A percentile compares a stretch with the other conserved stretches of the same genome.
Evolutionary conservation across 73 alveolate species (phyloP).

Genomic region (Paramecium pentaurelia): DNA sequence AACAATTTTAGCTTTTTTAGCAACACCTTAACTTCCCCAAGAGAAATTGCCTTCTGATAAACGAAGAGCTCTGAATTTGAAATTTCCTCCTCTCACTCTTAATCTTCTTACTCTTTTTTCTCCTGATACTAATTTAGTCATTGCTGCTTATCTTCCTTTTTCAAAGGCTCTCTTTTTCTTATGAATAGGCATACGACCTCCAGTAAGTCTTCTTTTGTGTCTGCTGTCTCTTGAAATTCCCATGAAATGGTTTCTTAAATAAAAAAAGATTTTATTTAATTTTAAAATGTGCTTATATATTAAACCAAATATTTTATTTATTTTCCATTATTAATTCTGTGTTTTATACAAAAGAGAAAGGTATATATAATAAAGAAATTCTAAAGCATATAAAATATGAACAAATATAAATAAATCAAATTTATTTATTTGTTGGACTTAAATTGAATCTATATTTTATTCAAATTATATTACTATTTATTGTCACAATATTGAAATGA

Average conservation of each 20-base stretch:
- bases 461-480: neutral
- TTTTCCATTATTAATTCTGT: neutral
- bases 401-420: neutral
- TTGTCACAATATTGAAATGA: neutral
- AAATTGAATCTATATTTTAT: neutral
- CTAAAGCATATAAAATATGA: neutral
- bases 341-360: neutral
- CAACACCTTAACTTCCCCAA: conserved; percentile 86
- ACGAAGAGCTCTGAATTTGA: conserved; percentile 93
- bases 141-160: conserved; percentile 93
- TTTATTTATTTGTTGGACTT: neutral
- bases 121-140: conserved; percentile 77
- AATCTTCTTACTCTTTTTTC: conserved; percentile 65
- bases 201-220: conserved; percentile 96
- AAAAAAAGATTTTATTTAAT: conserved; percentile 10
- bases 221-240: conserved; percentile 97
- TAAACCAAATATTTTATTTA: neutral
- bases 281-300: neutral
- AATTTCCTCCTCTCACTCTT: conserved; percentile 91
- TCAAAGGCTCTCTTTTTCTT: conserved; percentile 97
- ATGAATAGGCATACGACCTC: conserved; percentile 98
- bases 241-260: conserved; percentile 60
- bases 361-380: neutral
- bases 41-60: conserved; percentile 92
- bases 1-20: conserved; percentile 79